phyloP scores from a whole-genome alignment of 345 rosid species.

The Aquilaria malaccensis region DNA sequence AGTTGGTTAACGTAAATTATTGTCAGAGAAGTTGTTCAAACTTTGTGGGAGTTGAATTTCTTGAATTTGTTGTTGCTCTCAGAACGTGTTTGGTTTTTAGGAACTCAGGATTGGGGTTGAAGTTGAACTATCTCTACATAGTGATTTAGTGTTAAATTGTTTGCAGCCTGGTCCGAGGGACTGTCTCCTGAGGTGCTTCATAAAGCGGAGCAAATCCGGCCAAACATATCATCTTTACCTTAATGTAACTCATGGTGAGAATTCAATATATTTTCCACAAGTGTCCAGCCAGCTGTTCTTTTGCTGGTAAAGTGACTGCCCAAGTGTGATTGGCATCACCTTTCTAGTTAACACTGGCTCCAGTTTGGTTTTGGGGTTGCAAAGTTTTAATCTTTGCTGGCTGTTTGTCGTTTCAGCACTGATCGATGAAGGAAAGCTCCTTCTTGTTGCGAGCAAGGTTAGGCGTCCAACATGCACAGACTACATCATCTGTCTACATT shows the following conservation, averaged over 20 bases:
- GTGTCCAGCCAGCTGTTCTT: too few relatives aligned
- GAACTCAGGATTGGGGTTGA: too few relatives aligned
- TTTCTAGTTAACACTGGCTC: not conserved
- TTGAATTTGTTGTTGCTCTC: too few relatives aligned
- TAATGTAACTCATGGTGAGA: slow-evolving; percentile 53
- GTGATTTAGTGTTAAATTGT: slow-evolving; percentile 1
- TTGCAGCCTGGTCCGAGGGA: slow-evolving; percentile 76
- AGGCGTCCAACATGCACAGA: slow-evolving; percentile 69
- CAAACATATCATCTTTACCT: slow-evolving; percentile 63
- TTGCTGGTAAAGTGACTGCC: too few relatives aligned
- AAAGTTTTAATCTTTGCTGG: not conserved
- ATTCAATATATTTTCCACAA: slow-evolving; percentile 14
- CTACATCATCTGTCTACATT: slow-evolving; percentile 40
- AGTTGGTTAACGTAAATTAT: not conserved
- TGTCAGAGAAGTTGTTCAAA: not conserved
- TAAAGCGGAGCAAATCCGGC: slow-evolving; percentile 44
- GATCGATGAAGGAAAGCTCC: slow-evolving; percentile 61
- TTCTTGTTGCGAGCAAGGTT: slow-evolving; percentile 59
- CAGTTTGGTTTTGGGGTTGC: slow-evolving; percentile 1
- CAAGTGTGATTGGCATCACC: too few relatives aligned
- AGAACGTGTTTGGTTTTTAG: too few relatives aligned
- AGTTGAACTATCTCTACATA: too few relatives aligned
- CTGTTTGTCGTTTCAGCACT: slow-evolving; percentile 29
- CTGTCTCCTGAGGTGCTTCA: slow-evolving; percentile 51
- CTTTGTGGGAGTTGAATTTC: too few relatives aligned